These are phyloP conservation scores for Nidula microcarpa DNA, from an alignment of 768 basidiomycete species.

Conservation along the genomic window DNA sequence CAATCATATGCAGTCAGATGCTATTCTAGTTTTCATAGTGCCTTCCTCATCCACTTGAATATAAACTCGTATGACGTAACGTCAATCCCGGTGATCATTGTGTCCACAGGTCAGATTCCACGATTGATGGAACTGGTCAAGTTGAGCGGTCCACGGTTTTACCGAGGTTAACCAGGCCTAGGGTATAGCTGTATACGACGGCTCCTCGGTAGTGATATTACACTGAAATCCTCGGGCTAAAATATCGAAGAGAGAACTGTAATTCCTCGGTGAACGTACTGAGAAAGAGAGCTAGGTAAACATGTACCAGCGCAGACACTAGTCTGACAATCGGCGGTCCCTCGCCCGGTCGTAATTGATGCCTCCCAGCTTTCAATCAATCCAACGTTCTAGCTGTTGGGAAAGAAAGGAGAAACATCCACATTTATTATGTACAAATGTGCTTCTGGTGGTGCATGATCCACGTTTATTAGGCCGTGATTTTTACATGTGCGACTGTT, in stretches of 20 bases:
- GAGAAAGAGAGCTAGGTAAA: no score
- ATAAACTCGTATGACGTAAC: conserved; percentile 1
- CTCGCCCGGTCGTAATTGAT: background rate
- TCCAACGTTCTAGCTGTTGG: no score
- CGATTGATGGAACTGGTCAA: conserved; percentile 1
- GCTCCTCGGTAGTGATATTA: no score
- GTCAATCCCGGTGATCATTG: conserved; percentile 2
- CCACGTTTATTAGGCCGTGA: conserved; percentile 19
- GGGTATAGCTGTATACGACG: no score
- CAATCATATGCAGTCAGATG: no score
- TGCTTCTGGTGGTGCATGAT: conserved; percentile 8
- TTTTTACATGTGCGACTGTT: conserved; percentile 27
- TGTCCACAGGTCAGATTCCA: background rate
- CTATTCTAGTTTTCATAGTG: background rate
- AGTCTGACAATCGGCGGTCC: no score
- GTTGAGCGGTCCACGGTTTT: background rate
- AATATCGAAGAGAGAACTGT: no score
- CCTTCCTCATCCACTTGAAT: background rate
- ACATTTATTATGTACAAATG: background rate
- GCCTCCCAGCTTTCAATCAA: background rate
- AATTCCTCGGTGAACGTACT: no score
- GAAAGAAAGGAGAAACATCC: background rate
- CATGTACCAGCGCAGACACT: no score
- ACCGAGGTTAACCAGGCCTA: no score
- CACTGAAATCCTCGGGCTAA: no score